Conservation (phyloP, 305 asterid genomes). For the Fraxinus albicans region DNA sequence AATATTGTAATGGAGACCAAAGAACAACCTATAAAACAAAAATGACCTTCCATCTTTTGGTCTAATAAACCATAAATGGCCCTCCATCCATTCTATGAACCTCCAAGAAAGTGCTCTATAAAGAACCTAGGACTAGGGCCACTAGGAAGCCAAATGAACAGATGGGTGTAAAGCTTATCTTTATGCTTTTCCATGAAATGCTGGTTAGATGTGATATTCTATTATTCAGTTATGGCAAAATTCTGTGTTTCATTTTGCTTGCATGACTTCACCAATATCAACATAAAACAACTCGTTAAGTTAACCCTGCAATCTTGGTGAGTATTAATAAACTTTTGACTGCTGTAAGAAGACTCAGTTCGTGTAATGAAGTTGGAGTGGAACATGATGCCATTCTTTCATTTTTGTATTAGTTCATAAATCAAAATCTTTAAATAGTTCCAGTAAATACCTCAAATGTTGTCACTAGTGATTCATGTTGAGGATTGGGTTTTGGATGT, state of each 20-base stretch:
- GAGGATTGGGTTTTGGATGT: slow-evolving; percentile 2
- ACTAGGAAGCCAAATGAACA: neutral
- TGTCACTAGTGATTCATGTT: neutral
- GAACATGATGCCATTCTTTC: neutral
- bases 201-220: neutral
- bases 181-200: neutral
- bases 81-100: neutral
- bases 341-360: neutral
- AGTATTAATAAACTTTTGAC: neutral
- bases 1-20: neutral
- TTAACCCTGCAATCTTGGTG: neutral
- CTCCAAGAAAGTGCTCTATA: neutral
- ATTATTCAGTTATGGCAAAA: neutral
- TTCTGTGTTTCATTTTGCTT: neutral
- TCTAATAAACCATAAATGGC: neutral
- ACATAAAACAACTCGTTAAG: neutral
- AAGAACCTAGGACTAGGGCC: neutral
- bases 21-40: neutral
- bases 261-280: neutral
- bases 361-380: neutral
- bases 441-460: neutral
- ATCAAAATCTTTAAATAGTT: neutral
- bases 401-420: neutral
- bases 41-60: neutral
- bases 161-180: neutral